Evolutionary conservation across 805 yeast species (phyloP).

Genomic region (Yarrowia porcina): DNA sequence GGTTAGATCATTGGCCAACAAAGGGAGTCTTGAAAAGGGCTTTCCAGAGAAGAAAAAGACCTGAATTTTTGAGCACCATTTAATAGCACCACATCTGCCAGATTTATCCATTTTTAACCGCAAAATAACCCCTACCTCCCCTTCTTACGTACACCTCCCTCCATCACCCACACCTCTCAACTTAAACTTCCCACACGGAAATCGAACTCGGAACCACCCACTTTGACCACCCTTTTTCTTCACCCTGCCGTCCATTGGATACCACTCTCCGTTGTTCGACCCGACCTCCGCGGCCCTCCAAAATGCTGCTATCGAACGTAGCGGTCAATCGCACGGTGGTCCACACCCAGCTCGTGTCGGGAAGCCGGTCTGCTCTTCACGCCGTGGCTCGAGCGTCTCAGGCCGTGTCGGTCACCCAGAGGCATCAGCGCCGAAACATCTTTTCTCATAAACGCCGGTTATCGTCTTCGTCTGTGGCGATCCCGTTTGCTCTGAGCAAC

Average conservation of each 20-base stretch:
- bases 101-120: too few relatives aligned
- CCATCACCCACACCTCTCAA: not conserved
- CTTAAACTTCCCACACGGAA: not conserved
- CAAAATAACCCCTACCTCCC: too few relatives aligned
- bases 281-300: constrained; percentile 10
- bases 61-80: too few relatives aligned
- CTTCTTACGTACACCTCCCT: too few relatives aligned
- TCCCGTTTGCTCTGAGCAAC: constrained; percentile 13
- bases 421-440: not conserved
- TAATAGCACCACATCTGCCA: too few relatives aligned
- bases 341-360: constrained; percentile 1
- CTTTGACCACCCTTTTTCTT: not conserved
- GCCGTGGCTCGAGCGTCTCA: not conserved
- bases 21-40: too few relatives aligned
- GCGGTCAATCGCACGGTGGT: constrained; percentile 16
- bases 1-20: too few relatives aligned
- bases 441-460: constrained; percentile 11
- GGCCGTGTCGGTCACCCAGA: not conserved
- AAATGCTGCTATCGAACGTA: constrained; percentile 23
- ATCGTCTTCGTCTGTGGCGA: constrained; percentile 1
- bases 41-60: too few relatives aligned
- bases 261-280: not conserved
- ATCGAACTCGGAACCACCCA: constrained; percentile 3
- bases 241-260: constrained; percentile 16
- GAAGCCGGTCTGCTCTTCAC: constrained; percentile 10